Base-by-base conservation (phyloP, 2,329 filamentous ascomycete genomes). In the Microdochium nivale region DNA sequence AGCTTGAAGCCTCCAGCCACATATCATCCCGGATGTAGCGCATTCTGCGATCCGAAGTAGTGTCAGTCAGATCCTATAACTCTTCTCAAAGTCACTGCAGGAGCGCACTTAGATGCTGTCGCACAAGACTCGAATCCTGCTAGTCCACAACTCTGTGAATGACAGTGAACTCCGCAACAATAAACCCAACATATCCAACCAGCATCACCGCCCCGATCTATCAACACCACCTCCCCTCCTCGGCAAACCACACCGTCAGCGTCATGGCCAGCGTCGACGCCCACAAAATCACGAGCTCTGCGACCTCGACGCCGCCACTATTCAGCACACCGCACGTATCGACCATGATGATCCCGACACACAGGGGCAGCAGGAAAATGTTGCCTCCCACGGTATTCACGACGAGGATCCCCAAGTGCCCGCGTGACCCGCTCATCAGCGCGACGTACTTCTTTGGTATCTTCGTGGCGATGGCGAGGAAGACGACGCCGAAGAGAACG, bases 341-440 rank as follows among this genome's bases (percentile, higher is more conserved):
- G 4, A 57, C n/a, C 54, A 60, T 57, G 25, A 69, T 53, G 14
- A 74, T 62, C 1, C 73, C 77, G 16, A 71, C 61, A 56, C 76
- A 80, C 3, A 80, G 62, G 1, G 74, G 72, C 16, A 79, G 62
- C 30, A 80, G 62, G 58, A 80, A 81, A 32, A 80, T 75, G 53
- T 80, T 80, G 55, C 75, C 78, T 3, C 76, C 77, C 0, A 70
- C 75, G 3, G 75, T 77, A 46, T 74, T 78, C 0, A 76, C 77
- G 5, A 76, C 72, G 9, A 80, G 59, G 47, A 80, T 76, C 1
- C 75, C 75, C 2, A 62, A 59, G 19, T 78, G 71, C 3, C 73
- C 75, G 14, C 71, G 68, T 11, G 58, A 63, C 16, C 74, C 72
- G 53, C 74, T 75, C 24, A 79, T 54, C 3, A 78, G 64, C 1